Evolutionary conservation across 2,329 filamentous ascomycete species (phyloP), one percentile per base, ranked within the genome.

Genomic region (Phaeosphaeriaceae sp.): DNA sequence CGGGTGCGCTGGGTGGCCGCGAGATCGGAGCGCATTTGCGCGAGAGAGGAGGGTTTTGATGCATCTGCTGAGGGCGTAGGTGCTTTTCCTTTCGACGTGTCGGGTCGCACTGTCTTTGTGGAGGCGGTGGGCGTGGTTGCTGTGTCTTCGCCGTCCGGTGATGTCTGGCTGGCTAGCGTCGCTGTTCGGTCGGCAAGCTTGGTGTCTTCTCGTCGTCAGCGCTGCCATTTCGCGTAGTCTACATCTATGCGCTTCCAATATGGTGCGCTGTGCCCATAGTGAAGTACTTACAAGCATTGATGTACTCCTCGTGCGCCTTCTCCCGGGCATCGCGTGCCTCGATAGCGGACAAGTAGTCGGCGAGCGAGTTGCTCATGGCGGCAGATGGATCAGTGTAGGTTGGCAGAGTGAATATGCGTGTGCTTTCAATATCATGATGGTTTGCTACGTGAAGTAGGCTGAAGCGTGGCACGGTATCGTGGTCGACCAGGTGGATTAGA

Each of bases 331-430:
- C 91, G 63, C 88, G 84, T 69, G 90, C 88, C 67, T 88, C 85
- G 65, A 98, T 83, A 64, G 90, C 89, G 61, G 86, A 83, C 61
- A 91, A 83, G 77, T 96, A 97, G 71, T 96, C 91, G 66, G 91
- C 88, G 71, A 89, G 86, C 91, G 93, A 96, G 81, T 86, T 86
- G 63, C 87, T 84, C 86, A 88, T 88, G 75, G 73, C 66, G 73
- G 75, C 13, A 65, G 48, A 25, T 66, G 50, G n/a, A 61, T 54
- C 31, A 42, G 57, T 41, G 51, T 44, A 36, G 41, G 19, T 19
- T 46, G 40, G 21, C 33, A 50, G 50, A n/a, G 24, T 33, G 61
- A 33, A 46, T 48, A 24, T 21, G 22, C 5, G 20, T 2, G 48
- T 40, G 36, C 51, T 57, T 7, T 53, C 53, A 24, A 46, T 66